These are phyloP conservation scores for Botrytis fabae DNA, from an alignment of 2,329 filamentous ascomycete genomes.

Conservation along the genomic window DNA sequence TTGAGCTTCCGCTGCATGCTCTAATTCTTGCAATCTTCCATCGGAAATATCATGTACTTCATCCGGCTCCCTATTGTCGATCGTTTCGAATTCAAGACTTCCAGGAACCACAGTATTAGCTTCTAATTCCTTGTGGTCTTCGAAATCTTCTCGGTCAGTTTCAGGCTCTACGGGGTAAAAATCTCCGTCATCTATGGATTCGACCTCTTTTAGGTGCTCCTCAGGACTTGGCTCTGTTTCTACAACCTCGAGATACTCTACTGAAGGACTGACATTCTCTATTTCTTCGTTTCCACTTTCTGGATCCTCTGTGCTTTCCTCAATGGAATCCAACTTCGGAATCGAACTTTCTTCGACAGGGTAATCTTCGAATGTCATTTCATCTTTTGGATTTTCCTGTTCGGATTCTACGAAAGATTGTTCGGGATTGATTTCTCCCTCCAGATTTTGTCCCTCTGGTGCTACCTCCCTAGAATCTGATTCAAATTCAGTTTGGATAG, in stretches of 20 bases:
- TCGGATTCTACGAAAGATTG: background rate
- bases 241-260: background rate
- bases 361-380: background rate
- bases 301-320: accelerated
- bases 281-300: background rate
- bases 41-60: background rate
- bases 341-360: too few species aligned
- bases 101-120: too few species aligned
- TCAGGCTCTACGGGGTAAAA: background rate
- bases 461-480: accelerated
- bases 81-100: background rate
- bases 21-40: too few species aligned
- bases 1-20: background rate
- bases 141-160: accelerated
- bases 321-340: accelerated
- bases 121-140: background rate
- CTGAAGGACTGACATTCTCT: accelerated
- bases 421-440: background rate
- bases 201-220: background rate
- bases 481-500: background rate
- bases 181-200: accelerated
- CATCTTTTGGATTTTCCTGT: accelerated
- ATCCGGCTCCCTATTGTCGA: background rate
- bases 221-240: background rate
- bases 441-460: accelerated